These are phyloP conservation scores for Sphaerulina vaccinii DNA, from an alignment of 2,329 filamentous ascomycete species.

Conservation along the genomic window DNA sequence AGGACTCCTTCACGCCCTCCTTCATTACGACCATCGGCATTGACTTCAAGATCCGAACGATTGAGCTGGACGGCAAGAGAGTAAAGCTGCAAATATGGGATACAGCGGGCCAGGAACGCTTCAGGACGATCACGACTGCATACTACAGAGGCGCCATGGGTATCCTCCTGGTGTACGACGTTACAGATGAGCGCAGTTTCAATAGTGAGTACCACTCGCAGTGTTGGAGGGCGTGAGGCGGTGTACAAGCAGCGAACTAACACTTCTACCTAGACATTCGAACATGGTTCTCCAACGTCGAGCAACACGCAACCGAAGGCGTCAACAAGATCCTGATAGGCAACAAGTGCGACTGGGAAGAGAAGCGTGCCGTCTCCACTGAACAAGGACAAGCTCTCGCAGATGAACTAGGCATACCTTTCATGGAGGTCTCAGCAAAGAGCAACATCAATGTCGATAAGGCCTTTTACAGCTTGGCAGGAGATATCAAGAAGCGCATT, in stretches of 20 bases:
- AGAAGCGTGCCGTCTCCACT: constrained; percentile 91
- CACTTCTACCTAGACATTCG: constrained; percentile 74
- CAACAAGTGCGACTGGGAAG: constrained; percentile 99
- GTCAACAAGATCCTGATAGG: constrained; percentile 99
- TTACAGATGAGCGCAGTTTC: constrained; percentile 93
- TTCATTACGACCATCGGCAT: constrained; percentile 99
- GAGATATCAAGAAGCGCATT: constrained; percentile 97
- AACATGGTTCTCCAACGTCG: constrained; percentile 99
- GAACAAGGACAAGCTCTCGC: constrained; percentile 91
- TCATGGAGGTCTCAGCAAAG: constrained; percentile 98
- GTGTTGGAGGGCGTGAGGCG: not conserved
- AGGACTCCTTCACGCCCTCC: constrained; percentile 94
- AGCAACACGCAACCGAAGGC: constrained; percentile 96
- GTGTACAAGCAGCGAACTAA: constrained; percentile 1
- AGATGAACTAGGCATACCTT: constrained; percentile 93
- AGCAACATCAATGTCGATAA: constrained; percentile 99
- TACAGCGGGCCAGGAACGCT: constrained; percentile 95
- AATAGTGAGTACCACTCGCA: constrained; percentile 67
- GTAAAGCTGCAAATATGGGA: constrained; percentile 99
- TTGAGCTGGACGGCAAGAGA: constrained; percentile 96
- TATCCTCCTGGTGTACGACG: constrained; percentile 95
- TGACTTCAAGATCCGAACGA: constrained; percentile 99
- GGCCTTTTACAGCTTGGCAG: constrained; percentile 91
- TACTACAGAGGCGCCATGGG: constrained; percentile 99
- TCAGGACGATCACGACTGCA: constrained; percentile 96